Conservation (phyloP, 805 yeast genomes). For the Candida manassasensis region DNA sequence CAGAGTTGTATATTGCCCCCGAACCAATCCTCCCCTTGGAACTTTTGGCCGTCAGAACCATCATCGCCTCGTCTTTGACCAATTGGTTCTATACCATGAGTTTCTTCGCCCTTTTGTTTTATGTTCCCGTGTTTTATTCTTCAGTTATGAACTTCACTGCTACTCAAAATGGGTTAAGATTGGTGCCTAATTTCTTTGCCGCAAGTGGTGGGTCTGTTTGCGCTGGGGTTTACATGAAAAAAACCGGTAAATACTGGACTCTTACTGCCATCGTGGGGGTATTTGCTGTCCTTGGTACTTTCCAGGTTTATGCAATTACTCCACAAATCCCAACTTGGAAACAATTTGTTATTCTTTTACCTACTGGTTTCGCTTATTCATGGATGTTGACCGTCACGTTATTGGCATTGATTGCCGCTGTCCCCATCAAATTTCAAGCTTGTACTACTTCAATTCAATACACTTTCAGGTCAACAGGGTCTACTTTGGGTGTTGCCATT, state of each 20-base stretch:
- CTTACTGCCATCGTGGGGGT: slow-evolving; percentile 41
- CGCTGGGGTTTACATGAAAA: slow-evolving; percentile 63
- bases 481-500: slow-evolving; percentile 74
- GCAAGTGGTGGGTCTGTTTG: slow-evolving; percentile 63
- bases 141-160: slow-evolving; percentile 51
- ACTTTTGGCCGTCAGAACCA: slow-evolving; percentile 54
- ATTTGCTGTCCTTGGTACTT: slow-evolving; percentile 44
- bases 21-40: slow-evolving; percentile 68
- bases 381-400: slow-evolving; percentile 65
- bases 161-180: slow-evolving; percentile 52
- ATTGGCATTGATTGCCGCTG: slow-evolving; percentile 73
- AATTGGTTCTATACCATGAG: slow-evolving; percentile 72
- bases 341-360: slow-evolving; percentile 32
- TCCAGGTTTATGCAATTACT: slow-evolving; percentile 23
- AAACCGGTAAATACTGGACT: slow-evolving; percentile 59
- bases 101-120: slow-evolving; percentile 58
- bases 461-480: slow-evolving; percentile 81
- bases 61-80: slow-evolving; percentile 59
- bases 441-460: slow-evolving; percentile 86
- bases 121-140: slow-evolving; percentile 63
- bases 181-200: slow-evolving; percentile 65
- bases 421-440: slow-evolving; percentile 66
- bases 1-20: slow-evolving; percentile 46
- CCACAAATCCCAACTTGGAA: slow-evolving; percentile 14
- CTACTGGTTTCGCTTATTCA: slow-evolving; percentile 66